These are phyloP conservation scores for Didymella keratinophila DNA, from an alignment of 2,329 filamentous ascomycete species.

Conservation along the genomic window DNA sequence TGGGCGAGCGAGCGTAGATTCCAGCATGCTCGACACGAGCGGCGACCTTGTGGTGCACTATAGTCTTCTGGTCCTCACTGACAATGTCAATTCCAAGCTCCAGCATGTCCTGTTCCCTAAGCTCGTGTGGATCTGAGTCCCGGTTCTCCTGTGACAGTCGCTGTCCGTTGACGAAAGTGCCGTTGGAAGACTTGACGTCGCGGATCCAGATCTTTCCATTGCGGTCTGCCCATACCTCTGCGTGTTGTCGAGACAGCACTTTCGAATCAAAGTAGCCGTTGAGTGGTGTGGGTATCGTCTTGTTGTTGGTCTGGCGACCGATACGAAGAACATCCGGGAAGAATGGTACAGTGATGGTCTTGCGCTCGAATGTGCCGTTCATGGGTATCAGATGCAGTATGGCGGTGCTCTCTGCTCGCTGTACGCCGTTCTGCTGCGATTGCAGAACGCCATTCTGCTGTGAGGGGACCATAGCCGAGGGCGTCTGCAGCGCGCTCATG, in stretches of 20 bases:
- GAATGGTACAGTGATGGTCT: slow-evolving; percentile 92
- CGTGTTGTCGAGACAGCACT: slow-evolving; percentile 93
- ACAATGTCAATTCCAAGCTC: slow-evolving; percentile 98
- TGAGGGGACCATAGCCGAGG: slow-evolving; percentile 69
- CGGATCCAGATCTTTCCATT: slow-evolving; percentile 91
- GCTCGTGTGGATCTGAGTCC: slow-evolving; percentile 93
- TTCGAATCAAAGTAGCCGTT: slow-evolving; percentile 99
- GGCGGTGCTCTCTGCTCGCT: slow-evolving; percentile 68
- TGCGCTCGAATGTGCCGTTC: slow-evolving; percentile 96
- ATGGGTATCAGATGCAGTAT: slow-evolving; percentile 87
- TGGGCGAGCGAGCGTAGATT: slow-evolving; percentile 72
- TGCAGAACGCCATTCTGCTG: slow-evolving; percentile 72
- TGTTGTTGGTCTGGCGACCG: slow-evolving; percentile 95
- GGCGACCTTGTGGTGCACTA: slow-evolving; percentile 97
- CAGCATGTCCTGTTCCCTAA: slow-evolving; percentile 88
- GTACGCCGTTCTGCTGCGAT: slow-evolving; percentile 65
- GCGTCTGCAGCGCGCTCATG: slow-evolving; percentile 69
- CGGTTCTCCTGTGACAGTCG: slow-evolving; percentile 92
- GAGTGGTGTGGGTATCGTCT: slow-evolving; percentile 85
- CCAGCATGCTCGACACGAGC: slow-evolving; percentile 97
- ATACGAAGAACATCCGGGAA: slow-evolving; percentile 94
- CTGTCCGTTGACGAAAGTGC: slow-evolving; percentile 94
- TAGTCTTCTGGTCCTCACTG: slow-evolving; percentile 97
- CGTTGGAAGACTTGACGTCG: slow-evolving; percentile 98
- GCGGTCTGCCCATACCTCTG: slow-evolving; percentile 90